Evolutionary conservation across 805 yeast species (phyloP), one percentile per base, ranked within the genome.

Genomic region (Nakazawaea ambrosiae): DNA sequence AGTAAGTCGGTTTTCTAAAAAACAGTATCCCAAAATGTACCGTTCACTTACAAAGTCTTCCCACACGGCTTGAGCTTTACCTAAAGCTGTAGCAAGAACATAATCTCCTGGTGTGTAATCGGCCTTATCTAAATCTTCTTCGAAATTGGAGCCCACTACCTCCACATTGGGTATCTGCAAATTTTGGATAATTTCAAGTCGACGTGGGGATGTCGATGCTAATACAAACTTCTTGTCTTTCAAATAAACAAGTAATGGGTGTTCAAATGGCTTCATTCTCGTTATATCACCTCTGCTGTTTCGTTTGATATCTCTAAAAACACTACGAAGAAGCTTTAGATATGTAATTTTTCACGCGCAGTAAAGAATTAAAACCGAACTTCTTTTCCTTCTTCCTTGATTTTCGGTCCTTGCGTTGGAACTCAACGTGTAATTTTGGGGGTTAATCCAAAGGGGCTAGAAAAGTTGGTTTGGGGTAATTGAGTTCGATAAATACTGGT

Each of bases 141-240:
- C 81, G 51, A 87, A 90, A 8, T 73, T 61, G 1, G 96, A 83
- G 15, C 78, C 75, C 11, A 71, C 55, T 0, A 82, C 62, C 19
- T 56, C 58, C 10, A 68, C 48, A 7, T 72, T 52, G 0, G 53
- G 34, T 26, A 82, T 57, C 0, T 80, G 80, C 54, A 82, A 55
- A 46, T 81, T 75, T 4, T 56, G 50, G 20, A 92, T 50, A n/a
- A 92, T 81, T 39, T 84, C 85, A 37, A 63, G 58, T 40, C 98
- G 63, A 42, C 96, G 67, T 2, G 94, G 90, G 0, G 97, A 89
- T 1, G 83, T 71, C 2, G 96, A 86, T 0, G 95, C 96, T 5
- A 90, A 66, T 4, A 86, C 62, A 19, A 89, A 61, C 22, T 49
- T 41, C 44, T 41, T 45, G 28, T 40, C 32, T 4, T 36, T 10